Evolutionary conservation across 2,329 filamentous ascomycete species (phyloP), one percentile per base, ranked within the genome.

Genomic region (Colletotrichum melonis): DNA sequence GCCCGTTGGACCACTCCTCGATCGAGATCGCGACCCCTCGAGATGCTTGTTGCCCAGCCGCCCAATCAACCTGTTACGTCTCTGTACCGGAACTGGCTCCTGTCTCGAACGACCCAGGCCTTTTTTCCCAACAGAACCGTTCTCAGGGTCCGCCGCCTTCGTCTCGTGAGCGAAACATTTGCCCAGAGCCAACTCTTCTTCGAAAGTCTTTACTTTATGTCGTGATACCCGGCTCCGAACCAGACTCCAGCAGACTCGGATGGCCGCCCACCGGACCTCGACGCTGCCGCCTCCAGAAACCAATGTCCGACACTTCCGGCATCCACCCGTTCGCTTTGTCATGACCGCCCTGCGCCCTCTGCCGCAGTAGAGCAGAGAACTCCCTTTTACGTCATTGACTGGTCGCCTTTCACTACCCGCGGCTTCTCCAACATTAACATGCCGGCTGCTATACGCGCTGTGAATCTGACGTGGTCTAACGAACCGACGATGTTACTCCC

Each of bases 281-380:
- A 56, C 46, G 35, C 32, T 62, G 64, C 55, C 66, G 7, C 42
- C 32, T n/a, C 26, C 66, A 66, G 60, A 56, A 70, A 66, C 62
- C 60, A 70, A 73, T 28, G 6, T 62, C 71, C 71, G 71, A 71
- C 67, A 71, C 56, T 66, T 73, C 71, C 71, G 67, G 38, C 60
- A 57, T 54, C 67, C 71, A 60, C 60, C 62, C 60, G 46, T 70
- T 49, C 49, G 60, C 42, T 16, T 69, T n/a, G 59, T 32, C 32
- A 19, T 28, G 46, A 24, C 65, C 58, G 54, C 54, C 58, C 58
- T 69, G 60, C 55, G n/a, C 35, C 26, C 59, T 42, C 26, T 52
- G 60, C 62, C 35, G 49, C 46, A 30, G 35, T 26, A 16, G 32
- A 42, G 42, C 12, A 22, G n/a, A n/a, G 26, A 62, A 38, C 22